Percentiles rank a stretch among this genome's conserved stretches.
These are phyloP conservation scores for Xylaria curta DNA, from an alignment of 495 filamentous ascomycete genomes.

Conservation along the genomic window DNA sequence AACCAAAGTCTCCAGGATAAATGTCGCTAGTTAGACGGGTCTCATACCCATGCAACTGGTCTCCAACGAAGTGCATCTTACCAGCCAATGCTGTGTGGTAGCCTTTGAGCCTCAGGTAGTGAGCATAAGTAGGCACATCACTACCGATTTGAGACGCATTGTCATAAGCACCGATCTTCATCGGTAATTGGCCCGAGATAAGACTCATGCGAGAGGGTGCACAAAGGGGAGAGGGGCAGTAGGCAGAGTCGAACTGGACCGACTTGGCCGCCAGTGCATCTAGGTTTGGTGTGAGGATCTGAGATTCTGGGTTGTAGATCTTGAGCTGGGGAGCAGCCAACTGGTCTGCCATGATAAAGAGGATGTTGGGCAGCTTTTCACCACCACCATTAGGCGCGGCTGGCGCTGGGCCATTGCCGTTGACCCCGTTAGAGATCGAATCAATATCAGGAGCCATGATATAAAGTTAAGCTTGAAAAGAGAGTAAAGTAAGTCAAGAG, in stretches of 20 bases:
- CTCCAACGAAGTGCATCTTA: slow-evolving; percentile 96
- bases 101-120: slow-evolving; percentile 81
- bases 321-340: slow-evolving; percentile 83
- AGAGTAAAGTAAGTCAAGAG: slow-evolving; percentile 1
- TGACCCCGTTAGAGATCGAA: slow-evolving; percentile 46
- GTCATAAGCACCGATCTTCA: slow-evolving; percentile 86
- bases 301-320: slow-evolving; percentile 79
- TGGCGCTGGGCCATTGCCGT: slow-evolving; percentile 27
- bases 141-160: slow-evolving; percentile 78
- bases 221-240: slow-evolving; percentile 88
- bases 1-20: slow-evolving; percentile 89
- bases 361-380: slow-evolving; percentile 68
- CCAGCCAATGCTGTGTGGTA: slow-evolving; percentile 90
- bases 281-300: slow-evolving; percentile 85
- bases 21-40: slow-evolving; percentile 88
- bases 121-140: slow-evolving; percentile 84
- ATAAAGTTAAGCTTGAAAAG: slow-evolving; percentile 12
- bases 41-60: slow-evolving; percentile 91
- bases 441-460: slow-evolving; percentile 63
- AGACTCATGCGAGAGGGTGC: slow-evolving; percentile 88
- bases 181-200: slow-evolving; percentile 85
- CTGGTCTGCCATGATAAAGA: slow-evolving; percentile 94
- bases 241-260: slow-evolving; percentile 86
- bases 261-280: slow-evolving; percentile 77
- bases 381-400: slow-evolving; percentile 41